Evolutionary conservation across 164 flowering plant genomes (phyloP), one percentile per base, ranked within the genome.

Genomic region (Kalanchoe fedtschenkoi): DNA sequence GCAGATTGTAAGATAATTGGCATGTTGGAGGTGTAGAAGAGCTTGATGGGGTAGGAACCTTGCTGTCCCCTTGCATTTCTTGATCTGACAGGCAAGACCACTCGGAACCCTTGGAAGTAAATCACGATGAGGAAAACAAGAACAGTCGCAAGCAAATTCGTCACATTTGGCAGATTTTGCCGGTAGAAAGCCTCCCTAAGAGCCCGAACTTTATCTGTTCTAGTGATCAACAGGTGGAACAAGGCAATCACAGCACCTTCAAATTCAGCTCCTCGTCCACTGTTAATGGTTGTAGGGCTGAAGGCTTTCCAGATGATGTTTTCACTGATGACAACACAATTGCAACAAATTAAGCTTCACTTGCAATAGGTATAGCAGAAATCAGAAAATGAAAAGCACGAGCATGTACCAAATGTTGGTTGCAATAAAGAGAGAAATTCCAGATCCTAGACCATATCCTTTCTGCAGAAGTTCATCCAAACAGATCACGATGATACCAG

Each of bases 21-120:
- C 84, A 80, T 80, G 72, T 80, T 78, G 66, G 80, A 80, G 37
- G 81, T 80, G 75, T 78, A 80, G 70, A 80, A 80, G n/a, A 80
- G 68, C 72, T 80, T 80, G 60, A 80, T 80, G 16, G 84, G 82
- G 61, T 80, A 80, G 24, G 80, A 78, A n/a, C 84, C 82, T 58
- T 78, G 80, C 60, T 78, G 84, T 30, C 84, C 81, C 58, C 78
- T 75, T 10, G 84, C 80, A 71, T 74, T 78, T 71, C 74, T 76
- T 13, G 81, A 78, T 70, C 84, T 72, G 43, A 78, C 82, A n/a
- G 84, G 84, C 51, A 80, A 70, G 65, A 78, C 81, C 34, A 80
- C 80, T 34, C 80, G 78, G 69, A 78, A 76, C 15, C 82, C 82
- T 78, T 79, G 83, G 71, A 79, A 76, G 69, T 79, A 79, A 28